Evolutionary conservation across 495 filamentous ascomycete species (phyloP).

Genomic region (Penicillium pancosmium): DNA sequence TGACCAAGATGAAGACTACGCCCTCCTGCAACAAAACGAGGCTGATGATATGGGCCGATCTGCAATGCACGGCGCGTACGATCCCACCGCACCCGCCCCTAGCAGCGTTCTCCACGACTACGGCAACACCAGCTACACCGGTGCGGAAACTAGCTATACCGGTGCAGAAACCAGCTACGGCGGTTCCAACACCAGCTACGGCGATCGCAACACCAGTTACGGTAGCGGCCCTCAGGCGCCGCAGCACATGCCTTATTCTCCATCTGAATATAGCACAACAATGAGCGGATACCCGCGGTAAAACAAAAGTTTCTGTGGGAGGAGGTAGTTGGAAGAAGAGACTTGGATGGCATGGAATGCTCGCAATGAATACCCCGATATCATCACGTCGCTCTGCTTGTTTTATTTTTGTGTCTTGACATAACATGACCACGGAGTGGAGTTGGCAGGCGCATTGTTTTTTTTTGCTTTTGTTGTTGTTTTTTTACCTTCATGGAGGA

Average conservation of each 20-base stretch:
- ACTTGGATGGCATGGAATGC: slow-evolving; percentile 14
- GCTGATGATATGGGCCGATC: slow-evolving; percentile 44
- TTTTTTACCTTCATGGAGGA: slow-evolving; percentile 8
- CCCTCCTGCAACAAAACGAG: slow-evolving; percentile 49
- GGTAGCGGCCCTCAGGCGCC: slow-evolving; percentile 37
- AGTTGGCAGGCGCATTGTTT: slow-evolving; percentile 39
- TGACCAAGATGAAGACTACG: slow-evolving; percentile 51
- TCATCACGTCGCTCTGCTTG: slow-evolving; percentile 20
- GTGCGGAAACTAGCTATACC: slow-evolving; percentile 8
- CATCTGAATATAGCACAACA: slow-evolving; percentile 29
- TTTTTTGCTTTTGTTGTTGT: slow-evolving; percentile 18
- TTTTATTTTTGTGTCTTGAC: slow-evolving; percentile 26
- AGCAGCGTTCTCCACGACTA: slow-evolving; percentile 44
- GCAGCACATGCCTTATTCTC: slow-evolving; percentile 37
- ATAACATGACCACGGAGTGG: slow-evolving; percentile 40
- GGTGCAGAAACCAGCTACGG: slow-evolving; percentile 43
- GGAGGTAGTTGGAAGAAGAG: slow-evolving; percentile 2
- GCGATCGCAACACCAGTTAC: slow-evolving; percentile 22
- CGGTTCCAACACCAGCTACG: slow-evolving; percentile 49
- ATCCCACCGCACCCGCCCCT: slow-evolving; percentile 38
- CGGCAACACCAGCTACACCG: slow-evolving; percentile 49
- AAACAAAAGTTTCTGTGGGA: not conserved
- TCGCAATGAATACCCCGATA: slow-evolving; percentile 28
- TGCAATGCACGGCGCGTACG: slow-evolving; percentile 42
- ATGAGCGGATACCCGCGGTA: slow-evolving; percentile 34